Conservation (phyloP, 768 basidiomycete genomes). For the Sistotremastrum suecicum region DNA sequence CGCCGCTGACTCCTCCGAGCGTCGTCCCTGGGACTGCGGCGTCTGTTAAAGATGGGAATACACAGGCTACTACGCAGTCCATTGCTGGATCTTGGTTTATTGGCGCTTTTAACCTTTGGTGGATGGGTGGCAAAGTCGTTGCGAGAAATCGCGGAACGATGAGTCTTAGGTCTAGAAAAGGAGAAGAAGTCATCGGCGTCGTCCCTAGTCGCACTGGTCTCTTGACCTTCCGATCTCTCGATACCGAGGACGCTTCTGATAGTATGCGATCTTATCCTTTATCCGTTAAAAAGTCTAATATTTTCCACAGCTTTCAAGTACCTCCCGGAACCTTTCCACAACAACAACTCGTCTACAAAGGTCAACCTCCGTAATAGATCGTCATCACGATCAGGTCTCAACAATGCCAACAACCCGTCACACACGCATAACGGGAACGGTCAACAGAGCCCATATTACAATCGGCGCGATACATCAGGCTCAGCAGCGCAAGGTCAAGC, state of each 20-base stretch:
- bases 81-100: conserved; percentile 78
- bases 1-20: conserved; percentile 30
- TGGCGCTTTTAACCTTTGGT: conserved; percentile 87
- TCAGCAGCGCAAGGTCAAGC: not conserved
- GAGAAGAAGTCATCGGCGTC: conserved; percentile 24
- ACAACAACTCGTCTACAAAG: not conserved
- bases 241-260: conserved; percentile 51
- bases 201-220: conserved; percentile 41
- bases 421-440: not conserved
- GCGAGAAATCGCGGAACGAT: conserved; percentile 57
- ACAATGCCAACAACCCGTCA: not conserved
- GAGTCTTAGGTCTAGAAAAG: conserved; percentile 55
- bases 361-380: conserved; percentile 1
- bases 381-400: conserved; percentile 1
- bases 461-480: not conserved
- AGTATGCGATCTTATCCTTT: conserved; percentile 26
- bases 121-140: conserved; percentile 72
- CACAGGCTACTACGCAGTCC: conserved; percentile 12
- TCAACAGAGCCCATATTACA: not conserved
- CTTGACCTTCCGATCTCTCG: conserved; percentile 57
- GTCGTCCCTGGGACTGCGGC: conserved; percentile 5
- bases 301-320: conserved; percentile 1
- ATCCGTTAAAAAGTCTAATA: conserved; percentile 2
- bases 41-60: conserved; percentile 5
- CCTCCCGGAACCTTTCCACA: too few species aligned